phyloP scores from a whole-genome alignment of 2,329 filamentous ascomycete species.

The Clonostachys rosea region DNA sequence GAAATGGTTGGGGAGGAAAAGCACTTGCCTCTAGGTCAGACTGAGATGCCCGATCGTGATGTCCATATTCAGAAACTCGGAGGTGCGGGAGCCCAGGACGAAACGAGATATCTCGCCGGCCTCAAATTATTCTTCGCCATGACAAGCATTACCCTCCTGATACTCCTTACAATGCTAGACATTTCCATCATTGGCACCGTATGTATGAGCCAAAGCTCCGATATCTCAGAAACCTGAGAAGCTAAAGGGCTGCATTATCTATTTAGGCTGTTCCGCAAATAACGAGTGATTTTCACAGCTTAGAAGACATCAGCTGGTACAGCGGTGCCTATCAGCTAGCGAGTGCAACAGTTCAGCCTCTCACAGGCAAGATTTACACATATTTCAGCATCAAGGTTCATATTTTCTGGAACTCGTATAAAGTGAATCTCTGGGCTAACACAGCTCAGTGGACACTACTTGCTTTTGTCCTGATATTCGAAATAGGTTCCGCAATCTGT shows the following conservation, averaged over 20 bases:
- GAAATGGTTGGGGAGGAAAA: too few species aligned
- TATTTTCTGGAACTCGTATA: not conserved
- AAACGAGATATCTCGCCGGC: constrained; percentile 6
- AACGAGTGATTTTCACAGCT: constrained; percentile 38
- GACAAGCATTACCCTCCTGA: constrained; percentile 23
- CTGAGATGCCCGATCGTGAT: too few species aligned
- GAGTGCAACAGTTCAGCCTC: constrained; percentile 41
- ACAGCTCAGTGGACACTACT: constrained; percentile 7
- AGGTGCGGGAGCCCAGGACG: too few species aligned
- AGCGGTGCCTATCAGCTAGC: constrained; percentile 39
- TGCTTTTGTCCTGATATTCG: constrained; percentile 8
- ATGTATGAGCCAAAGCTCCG: constrained; percentile 5
- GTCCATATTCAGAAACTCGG: too few species aligned
- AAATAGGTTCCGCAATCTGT: constrained; percentile 12
- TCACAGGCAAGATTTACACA: constrained; percentile 43
- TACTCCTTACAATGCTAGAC: constrained; percentile 41
- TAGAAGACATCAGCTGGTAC: constrained; percentile 50
- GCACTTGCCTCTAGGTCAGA: too few species aligned
- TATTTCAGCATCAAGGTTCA: constrained; percentile 33
- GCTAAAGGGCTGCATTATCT: not conserved
- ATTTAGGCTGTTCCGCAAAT: constrained; percentile 36
- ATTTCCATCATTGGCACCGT: constrained; percentile 44
- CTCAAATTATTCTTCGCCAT: constrained; percentile 20
- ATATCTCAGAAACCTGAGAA: not conserved
- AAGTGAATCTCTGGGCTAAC: not conserved